Conservation (phyloP, 1,284 basidiomycete species). For the Gomphus bonarii region DNA sequence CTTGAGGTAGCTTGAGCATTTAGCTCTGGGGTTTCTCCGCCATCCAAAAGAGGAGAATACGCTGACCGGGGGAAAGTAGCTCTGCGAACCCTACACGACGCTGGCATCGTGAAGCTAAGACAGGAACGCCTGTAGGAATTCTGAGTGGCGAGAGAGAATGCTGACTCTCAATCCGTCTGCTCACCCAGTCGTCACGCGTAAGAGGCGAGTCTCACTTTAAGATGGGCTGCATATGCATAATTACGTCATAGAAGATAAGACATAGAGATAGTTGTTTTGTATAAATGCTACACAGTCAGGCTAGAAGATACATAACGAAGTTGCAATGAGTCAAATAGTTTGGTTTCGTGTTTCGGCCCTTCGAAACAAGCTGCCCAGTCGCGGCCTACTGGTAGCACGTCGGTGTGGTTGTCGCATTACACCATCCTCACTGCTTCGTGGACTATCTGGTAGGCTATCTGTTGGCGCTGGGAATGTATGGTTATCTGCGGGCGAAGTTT, state of each 20-base stretch:
- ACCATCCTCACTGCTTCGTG: neutral
- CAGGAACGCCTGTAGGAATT: neutral
- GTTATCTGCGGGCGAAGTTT: neutral
- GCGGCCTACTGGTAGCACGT: neutral
- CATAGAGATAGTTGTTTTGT: no score
- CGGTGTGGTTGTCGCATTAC: neutral
- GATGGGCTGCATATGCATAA: no score
- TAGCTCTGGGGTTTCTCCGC: neutral
- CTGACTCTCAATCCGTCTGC: no score
- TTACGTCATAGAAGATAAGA: neutral
- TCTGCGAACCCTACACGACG: slow-evolving; percentile 5
- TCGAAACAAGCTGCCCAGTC: neutral
- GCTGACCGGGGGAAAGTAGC: neutral
- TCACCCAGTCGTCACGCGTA: no score
- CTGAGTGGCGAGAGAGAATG: neutral
- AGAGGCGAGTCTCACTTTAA: no score
- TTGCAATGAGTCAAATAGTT: neutral
- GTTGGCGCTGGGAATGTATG: slow-evolving; percentile 6
- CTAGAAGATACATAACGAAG: neutral
- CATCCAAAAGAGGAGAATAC: neutral
- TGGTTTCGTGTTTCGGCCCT: neutral
- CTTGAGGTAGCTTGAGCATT: neutral
- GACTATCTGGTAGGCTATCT: neutral
- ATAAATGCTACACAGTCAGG: neutral
- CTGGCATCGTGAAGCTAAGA: neutral